Base-by-base conservation (phyloP, 2,329 filamentous ascomycete species). In the Colletotrichum graminicola region DNA sequence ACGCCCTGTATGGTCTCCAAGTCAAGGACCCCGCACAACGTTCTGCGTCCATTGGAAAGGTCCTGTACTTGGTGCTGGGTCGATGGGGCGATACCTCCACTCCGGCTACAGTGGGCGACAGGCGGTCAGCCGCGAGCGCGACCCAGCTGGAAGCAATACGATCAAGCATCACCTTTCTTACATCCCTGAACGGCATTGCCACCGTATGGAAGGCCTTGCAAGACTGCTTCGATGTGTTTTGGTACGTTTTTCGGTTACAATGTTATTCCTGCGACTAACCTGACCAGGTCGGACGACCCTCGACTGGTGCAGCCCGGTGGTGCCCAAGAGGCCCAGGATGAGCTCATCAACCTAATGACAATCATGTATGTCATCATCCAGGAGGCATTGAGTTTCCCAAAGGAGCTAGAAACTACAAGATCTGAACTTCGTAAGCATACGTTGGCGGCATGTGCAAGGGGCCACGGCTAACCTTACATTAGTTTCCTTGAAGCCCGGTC, bases 51-150 rank as follows among this genome's bases (percentile, higher is more conserved):
- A 84, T 92, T 41, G 88, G 88, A 43, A 86, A 85, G 56, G 79
- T 91, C 55, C 80, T 90, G 5, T 91, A 92, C 76, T 79, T 93
- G 34, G 83, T 92, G 18, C 85, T 93, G 6, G 93, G 93, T 1
- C 84, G 91, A 45, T 95, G 93, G 93, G 88, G 86, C 3, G 85
- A 90, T 60, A 93, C 91, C 14, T 91, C 91, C 41, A 88, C 89
- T 78, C 79, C 68, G 79, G 82, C 75, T 66, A 78, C 78, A 72
- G 76, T 83, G 78, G 77, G 82, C 63, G 74, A 84, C 76, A 77
- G 83, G 54, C 83, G 84, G 54, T 85, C 84, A 5, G 85, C 86
- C 55, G 89, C 89, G 21, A 88, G 87, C 21, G 78, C 82, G n/a
- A 79, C 81, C 11, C 90, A 92, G 75, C 80, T 91, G n/a, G 83